Conservation (phyloP, 1,139 yeast genomes). For the Saccharomyces hybrid region DNA sequence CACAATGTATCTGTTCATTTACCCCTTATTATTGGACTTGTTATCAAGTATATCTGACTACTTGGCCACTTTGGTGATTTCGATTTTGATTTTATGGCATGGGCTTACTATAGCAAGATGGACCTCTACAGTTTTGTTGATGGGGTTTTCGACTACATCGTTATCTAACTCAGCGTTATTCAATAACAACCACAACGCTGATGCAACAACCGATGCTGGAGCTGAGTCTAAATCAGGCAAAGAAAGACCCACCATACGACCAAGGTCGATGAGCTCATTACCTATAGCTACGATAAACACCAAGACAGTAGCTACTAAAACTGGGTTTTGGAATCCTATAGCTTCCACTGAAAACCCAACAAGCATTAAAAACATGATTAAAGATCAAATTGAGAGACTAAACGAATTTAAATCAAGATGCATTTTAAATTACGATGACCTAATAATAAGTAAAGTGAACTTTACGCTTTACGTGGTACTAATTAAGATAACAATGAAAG, state of each 20-base stretch:
- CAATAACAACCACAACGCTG: not conserved
- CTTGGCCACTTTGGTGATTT: conserved; percentile 26
- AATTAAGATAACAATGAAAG: conserved; percentile 48
- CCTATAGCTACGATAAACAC: conserved; percentile 6
- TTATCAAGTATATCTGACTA: conserved; percentile 24
- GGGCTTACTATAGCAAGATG: conserved; percentile 31
- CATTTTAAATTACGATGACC: conserved; percentile 36
- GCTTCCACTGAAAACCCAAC: conserved; percentile 43
- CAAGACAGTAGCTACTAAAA: conserved; percentile 14
- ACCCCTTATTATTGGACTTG: conserved; percentile 20
- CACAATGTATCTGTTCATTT: conserved; percentile 22
- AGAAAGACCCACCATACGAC: conserved; percentile 1
- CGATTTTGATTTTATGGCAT: conserved; percentile 26
- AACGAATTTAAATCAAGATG: conserved; percentile 47
- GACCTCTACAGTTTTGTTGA: conserved; percentile 29
- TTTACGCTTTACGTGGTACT: conserved; percentile 53
- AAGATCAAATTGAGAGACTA: conserved; percentile 37
- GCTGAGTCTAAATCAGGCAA: conserved; percentile 4
- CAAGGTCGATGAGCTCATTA: conserved; percentile 10
- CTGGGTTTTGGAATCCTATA: conserved; percentile 36
- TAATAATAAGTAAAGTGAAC: conserved; percentile 56
- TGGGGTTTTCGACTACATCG: conserved; percentile 30
- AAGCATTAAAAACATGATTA: conserved; percentile 36
- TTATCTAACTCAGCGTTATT: conserved; percentile 19
- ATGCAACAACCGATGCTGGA: conserved; percentile 6